phyloP scores from a whole-genome alignment of 192 early-diverging fungal genomes.

The Mortierella antarctica region DNA sequence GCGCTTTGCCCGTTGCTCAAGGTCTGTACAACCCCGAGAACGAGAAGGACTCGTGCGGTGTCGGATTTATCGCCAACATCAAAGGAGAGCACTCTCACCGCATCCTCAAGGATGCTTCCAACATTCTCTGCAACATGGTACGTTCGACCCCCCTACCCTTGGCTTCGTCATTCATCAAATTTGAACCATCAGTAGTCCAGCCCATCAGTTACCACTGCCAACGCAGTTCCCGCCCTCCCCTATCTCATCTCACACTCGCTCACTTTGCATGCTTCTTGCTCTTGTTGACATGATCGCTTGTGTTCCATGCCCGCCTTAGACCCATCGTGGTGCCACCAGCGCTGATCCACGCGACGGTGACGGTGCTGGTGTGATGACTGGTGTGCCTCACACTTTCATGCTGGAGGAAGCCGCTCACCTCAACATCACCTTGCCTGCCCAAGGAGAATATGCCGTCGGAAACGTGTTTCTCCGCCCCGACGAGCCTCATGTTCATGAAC shows the following conservation, averaged over 20 bases:
- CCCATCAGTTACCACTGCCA: neutral
- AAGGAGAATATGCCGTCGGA: slow-evolving; percentile 95
- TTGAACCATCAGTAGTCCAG: neutral
- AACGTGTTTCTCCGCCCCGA: slow-evolving; percentile 91
- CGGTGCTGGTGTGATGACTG: slow-evolving; percentile 97
- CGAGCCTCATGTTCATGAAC: slow-evolving; percentile 66
- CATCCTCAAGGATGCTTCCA: slow-evolving; percentile 89
- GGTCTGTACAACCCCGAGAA: slow-evolving; percentile 89
- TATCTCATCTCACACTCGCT: neutral
- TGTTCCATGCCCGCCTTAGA: slow-evolving; percentile 45
- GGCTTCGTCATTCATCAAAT: neutral
- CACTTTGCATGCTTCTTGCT: slow-evolving; percentile 4
- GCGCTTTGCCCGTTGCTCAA: slow-evolving; percentile 84
- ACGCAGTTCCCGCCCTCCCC: neutral
- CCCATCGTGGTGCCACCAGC: slow-evolving; percentile 95
- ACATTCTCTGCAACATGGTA: slow-evolving; percentile 96
- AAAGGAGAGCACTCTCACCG: slow-evolving; percentile 85
- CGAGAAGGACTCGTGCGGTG: slow-evolving; percentile 97
- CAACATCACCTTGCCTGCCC: slow-evolving; percentile 73
- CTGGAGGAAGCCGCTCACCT: slow-evolving; percentile 68
- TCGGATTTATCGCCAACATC: slow-evolving; percentile 97
- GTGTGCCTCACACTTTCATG: slow-evolving; percentile 93
- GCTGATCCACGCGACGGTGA: slow-evolving; percentile 97
- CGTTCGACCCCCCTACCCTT: neutral
- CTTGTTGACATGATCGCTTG: neutral